Evolutionary conservation across 495 filamentous ascomycete genomes (phyloP).

Genomic region (Pseudotulostoma volvatum): DNA sequence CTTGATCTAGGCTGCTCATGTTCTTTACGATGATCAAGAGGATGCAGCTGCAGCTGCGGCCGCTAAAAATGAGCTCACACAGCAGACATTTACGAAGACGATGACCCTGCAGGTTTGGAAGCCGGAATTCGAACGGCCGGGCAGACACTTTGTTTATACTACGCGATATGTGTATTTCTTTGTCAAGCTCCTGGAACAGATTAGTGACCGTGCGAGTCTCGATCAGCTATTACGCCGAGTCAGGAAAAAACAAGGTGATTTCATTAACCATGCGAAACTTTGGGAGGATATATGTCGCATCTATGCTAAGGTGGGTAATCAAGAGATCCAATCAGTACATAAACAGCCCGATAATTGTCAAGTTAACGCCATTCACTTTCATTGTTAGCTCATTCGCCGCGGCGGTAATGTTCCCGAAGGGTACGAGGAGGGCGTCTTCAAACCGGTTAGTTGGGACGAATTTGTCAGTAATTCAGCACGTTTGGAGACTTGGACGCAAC

Average conservation of each 20-base stretch:
- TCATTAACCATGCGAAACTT: conserved; percentile 66
- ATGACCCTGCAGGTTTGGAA: conserved; percentile 94
- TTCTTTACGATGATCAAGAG: conserved; percentile 46
- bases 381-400: conserved; percentile 50
- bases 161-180: conserved; percentile 77
- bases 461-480: conserved; percentile 47
- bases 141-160: conserved; percentile 88
- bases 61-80: conserved; percentile 61
- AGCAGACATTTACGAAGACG: conserved; percentile 87
- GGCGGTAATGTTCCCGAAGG: conserved; percentile 46
- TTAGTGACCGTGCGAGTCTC: conserved; percentile 62
- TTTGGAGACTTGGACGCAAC: conserved; percentile 35
- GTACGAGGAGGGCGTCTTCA: conserved; percentile 66
- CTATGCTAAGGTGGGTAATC: conserved; percentile 41
- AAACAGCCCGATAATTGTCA: too few species aligned
- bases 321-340: too few species aligned
- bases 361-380: too few species aligned
- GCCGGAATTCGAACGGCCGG: conserved; percentile 79
- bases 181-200: conserved; percentile 50
- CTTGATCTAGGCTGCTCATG: conserved; percentile 39
- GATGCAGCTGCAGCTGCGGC: conserved; percentile 38
- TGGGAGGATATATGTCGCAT: conserved; percentile 67
- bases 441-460: conserved; percentile 59
- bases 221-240: conserved; percentile 70
- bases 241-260: conserved; percentile 66